Evolutionary conservation across 176 grass and related monocot species (phyloP), one percentile per base, ranked within the genome.

Genomic region (Rhynchospora tenuis): DNA sequence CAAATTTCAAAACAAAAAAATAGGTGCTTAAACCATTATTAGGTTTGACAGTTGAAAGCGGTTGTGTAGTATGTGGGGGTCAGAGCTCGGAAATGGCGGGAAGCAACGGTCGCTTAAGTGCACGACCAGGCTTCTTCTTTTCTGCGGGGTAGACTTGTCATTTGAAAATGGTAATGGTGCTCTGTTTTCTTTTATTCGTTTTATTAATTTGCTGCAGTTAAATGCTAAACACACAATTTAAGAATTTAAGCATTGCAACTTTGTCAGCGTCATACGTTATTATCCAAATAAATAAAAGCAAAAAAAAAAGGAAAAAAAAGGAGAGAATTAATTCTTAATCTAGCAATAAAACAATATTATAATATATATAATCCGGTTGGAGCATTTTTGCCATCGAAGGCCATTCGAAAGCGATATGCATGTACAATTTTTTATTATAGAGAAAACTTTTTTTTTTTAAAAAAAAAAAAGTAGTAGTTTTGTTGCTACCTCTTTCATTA

Each of bases 11-110:
- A 52, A 71, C 67, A 46, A 10, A 51, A 10, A 51, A 24, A 73
- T 73, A 73, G 70, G 45, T 51, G 46, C 23, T 46, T 74, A 74
- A 27, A 27, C 20, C 79, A 82, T 82, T 59, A 82, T 82, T 46
- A 82, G 59, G 79, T 61, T 81, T 66, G 79, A 82, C 79, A 66
- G 79, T 82, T 66, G 62, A 82, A 51, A 82, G 79, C 79, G 9
- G 79, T 82, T 82, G 79, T 82, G 79, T 66, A 28, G 60, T 27
- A 7, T 31, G 27, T 82, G 5, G 79, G 61, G 79, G 38, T 66
- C 66, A 64, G 66, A 82, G 33, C 60, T 82, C 79, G 79, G 79
- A 82, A 82, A 82, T 82, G 79, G 79, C 60, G 79, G 79, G 79
- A 82, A 66, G 33, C 79, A 82, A 66, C 79, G 79, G 79, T 82